Evolutionary conservation across 208 protist genomes (phyloP).

Genomic region (Angomonas desouzai): DNA sequence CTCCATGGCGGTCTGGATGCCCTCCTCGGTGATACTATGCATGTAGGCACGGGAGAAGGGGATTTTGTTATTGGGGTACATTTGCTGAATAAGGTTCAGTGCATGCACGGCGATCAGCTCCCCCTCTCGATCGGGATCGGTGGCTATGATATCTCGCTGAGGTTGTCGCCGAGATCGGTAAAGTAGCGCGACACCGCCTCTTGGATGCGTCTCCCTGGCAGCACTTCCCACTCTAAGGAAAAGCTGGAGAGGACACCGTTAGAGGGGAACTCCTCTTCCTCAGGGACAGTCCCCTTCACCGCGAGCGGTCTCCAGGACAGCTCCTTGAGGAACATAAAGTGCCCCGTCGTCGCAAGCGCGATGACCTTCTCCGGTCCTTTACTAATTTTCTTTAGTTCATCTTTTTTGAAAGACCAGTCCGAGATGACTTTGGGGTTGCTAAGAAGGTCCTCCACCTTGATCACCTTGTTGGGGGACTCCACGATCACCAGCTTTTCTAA

Average conservation of each 20-base stretch:
- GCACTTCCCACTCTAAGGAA: conserved; percentile 71
- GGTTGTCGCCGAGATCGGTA: conserved; percentile 65
- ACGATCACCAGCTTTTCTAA: conserved; percentile 88
- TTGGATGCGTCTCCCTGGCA: conserved; percentile 72
- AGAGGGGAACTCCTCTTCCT: conserved; percentile 34
- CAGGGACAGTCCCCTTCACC: neutral
- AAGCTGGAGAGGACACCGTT: conserved; percentile 65
- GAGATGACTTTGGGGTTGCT: conserved; percentile 74
- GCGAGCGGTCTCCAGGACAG: conserved; percentile 47
- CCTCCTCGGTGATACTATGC: conserved; percentile 88
- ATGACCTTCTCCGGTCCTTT: conserved; percentile 63
- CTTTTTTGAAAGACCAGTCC: conserved; percentile 78
- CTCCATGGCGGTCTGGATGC: conserved; percentile 72
- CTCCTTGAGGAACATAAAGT: conserved; percentile 86
- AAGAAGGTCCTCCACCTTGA: conserved; percentile 81
- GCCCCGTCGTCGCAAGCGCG: conserved; percentile 83
- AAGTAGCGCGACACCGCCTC: conserved; percentile 79
- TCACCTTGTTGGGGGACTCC: conserved; percentile 91
- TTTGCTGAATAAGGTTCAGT: conserved; percentile 56
- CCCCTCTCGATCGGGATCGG: conserved; percentile 88
- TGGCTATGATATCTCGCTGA: conserved; percentile 88
- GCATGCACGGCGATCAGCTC: conserved; percentile 90
- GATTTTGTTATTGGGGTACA: conserved; percentile 74
- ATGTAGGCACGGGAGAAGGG: conserved; percentile 91
- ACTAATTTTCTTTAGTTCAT: conserved; percentile 34